Evolutionary conservation across 2,329 filamentous ascomycete species (phyloP).

Genomic region (Talaromyces atroroseus): DNA sequence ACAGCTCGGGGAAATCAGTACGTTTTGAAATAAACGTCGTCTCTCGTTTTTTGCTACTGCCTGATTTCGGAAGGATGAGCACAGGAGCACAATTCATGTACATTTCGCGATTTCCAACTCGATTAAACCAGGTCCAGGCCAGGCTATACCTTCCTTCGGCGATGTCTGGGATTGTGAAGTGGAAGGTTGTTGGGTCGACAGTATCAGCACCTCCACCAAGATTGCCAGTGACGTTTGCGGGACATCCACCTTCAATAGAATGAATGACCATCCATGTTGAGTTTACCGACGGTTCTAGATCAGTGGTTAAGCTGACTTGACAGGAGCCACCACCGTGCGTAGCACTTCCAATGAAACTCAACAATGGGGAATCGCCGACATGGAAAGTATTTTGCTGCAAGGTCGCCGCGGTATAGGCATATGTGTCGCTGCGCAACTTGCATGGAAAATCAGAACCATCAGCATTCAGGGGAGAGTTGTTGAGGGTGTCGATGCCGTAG

Average conservation of each 20-base stretch:
- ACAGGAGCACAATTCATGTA: conserved; percentile 95
- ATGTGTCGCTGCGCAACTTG: conserved; percentile 51
- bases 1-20: conserved; percentile 64
- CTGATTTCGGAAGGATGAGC: conserved; percentile 43
- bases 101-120: conserved; percentile 86
- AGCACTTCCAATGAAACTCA: conserved; percentile 66
- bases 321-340: conserved; percentile 89
- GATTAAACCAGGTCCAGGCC: conserved; percentile 95
- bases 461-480: conserved; percentile 60
- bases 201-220: conserved; percentile 40
- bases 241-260: conserved; percentile 81
- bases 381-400: conserved; percentile 53
- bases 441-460: conserved; percentile 73
- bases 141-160: conserved; percentile 71
- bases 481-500: conserved; percentile 46
- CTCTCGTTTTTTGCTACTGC: conserved; percentile 36
- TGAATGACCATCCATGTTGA: conserved; percentile 84
- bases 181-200: conserved; percentile 53
- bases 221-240: conserved; percentile 58
- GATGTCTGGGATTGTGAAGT: conserved; percentile 67
- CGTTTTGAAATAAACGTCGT: conserved; percentile 48
- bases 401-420: background rate
- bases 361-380: conserved; percentile 56
- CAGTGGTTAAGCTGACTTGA: conserved; percentile 80
- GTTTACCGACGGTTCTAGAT: conserved; percentile 59